These are phyloP conservation scores for Penicillium angulare DNA, from an alignment of 495 filamentous ascomycete species.

Conservation along the genomic window DNA sequence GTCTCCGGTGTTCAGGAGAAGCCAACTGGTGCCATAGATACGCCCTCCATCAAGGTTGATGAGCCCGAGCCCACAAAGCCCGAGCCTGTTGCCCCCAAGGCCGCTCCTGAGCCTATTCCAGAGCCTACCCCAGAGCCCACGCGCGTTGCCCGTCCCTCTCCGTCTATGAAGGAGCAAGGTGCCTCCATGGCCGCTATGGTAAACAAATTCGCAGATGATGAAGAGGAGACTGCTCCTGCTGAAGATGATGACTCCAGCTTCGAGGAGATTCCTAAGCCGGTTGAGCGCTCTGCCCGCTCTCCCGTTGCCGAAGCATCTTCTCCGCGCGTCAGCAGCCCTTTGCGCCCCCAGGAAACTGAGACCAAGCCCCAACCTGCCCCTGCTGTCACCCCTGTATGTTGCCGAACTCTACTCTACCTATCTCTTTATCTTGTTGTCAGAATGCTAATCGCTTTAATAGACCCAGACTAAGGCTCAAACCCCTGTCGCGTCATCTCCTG, in stretches of 20 bases:
- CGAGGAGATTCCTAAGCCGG: slow-evolving; percentile 71
- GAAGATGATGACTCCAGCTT: slow-evolving; percentile 76
- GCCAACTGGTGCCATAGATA: slow-evolving; percentile 45
- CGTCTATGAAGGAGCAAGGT: slow-evolving; percentile 77
- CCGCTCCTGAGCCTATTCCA: slow-evolving; percentile 32
- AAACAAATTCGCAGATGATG: slow-evolving; percentile 77
- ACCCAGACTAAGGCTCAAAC: slow-evolving; percentile 17
- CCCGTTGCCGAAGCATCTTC: slow-evolving; percentile 25
- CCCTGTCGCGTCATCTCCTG: slow-evolving; percentile 12
- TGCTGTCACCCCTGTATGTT: slow-evolving; percentile 3
- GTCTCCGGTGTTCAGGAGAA: slow-evolving; percentile 66
- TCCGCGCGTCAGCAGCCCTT: slow-evolving; percentile 34
- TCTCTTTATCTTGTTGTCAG: background rate
- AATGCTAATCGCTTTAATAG: slow-evolving; percentile 20
- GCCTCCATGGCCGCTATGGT: slow-evolving; percentile 80
- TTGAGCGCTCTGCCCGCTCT: slow-evolving; percentile 45
- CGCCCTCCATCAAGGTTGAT: slow-evolving; percentile 43
- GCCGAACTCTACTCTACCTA: background rate
- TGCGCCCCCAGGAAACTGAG: slow-evolving; percentile 35
- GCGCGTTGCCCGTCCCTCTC: slow-evolving; percentile 52
- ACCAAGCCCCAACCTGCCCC: slow-evolving; percentile 9
- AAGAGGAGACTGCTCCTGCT: slow-evolving; percentile 52
- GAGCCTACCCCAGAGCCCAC: slow-evolving; percentile 29
- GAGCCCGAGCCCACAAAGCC: slow-evolving; percentile 51
- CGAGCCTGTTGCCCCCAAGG: slow-evolving; percentile 31